Evolutionary conservation across 306 rosid species (phyloP), one percentile per base, ranked within the genome.

Genomic region (Purshia tridentata): DNA sequence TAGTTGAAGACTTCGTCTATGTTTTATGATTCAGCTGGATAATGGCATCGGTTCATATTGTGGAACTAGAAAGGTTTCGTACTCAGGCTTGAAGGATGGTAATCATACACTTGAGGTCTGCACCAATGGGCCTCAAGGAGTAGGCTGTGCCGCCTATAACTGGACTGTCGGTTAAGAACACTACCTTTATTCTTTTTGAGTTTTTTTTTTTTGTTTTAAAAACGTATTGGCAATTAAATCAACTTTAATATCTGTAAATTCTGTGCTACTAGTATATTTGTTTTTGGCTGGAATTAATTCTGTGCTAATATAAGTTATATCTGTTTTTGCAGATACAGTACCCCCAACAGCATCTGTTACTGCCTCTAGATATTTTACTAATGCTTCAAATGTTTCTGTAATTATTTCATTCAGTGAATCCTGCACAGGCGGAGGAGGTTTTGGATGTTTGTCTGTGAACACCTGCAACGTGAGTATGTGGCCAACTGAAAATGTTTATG

Each of bases 401-500:
- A 89, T 80, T 77, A 81, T 93, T 74, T 73, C 97, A 22, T 93
- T 93, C 85, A 89, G 85, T 13, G 92, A 93, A 72, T 87, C 92
- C 15, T 93, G 98, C 72, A 47, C 54, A 8, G 86, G 89, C 22
- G 88, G 82, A 79, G 93, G 87, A 60, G 89, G 96, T 48, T 87
- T 93, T 39, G 73, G 81, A 67, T 93, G 98, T 82, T 72, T 56
- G 9, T 93, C 98, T 47, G 86, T 80, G 47, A 81, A 89, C 74
- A 84, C 86, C 78, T 93, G 98, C 93, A 93, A 91, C 77, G 98
- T 93, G 88, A 89, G 97, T 89, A 75, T 81, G 81, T 87, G 72
- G 61, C 73, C 60, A 70, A 65, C 76, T 61, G 46, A 55, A 15
- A 23, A 47, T 69, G 63, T 13, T 44, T 73, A 12, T 58, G 11